Conservation (phyloP, 441 rosid species). For the Geranium incanum region DNA sequence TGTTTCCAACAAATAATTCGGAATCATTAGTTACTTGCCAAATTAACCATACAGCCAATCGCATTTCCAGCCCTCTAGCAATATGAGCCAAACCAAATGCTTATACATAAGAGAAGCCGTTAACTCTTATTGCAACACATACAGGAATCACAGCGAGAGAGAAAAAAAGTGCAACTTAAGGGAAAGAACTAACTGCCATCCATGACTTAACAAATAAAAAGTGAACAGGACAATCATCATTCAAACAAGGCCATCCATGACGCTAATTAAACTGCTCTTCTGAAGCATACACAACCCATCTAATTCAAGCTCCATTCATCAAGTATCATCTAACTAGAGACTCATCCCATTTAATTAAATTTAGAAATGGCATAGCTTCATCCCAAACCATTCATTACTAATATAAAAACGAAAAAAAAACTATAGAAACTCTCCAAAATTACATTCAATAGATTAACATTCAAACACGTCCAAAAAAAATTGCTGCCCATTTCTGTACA, state of each 20-base stretch:
- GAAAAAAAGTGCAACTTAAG: constrained; percentile 12
- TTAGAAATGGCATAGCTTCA: constrained; percentile 15
- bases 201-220: constrained; percentile 14
- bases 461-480: constrained; percentile 29
- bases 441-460: constrained; percentile 37
- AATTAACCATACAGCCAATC: neutral
- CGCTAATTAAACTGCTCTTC: constrained; percentile 10
- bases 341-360: constrained; percentile 27
- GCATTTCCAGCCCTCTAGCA: constrained; percentile 2
- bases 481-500: constrained; percentile 43
- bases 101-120: constrained; percentile 5
- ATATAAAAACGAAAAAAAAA: constrained; percentile 23
- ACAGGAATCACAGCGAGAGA: constrained; percentile 3
- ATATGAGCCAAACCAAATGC: constrained; percentile 2
- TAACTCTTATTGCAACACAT: constrained; percentile 12
- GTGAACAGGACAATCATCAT: constrained; percentile 17
- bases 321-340: constrained; percentile 30
- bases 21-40: constrained; percentile 1
- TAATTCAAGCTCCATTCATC: constrained; percentile 25
- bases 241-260: constrained; percentile 18
- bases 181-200: constrained; percentile 20
- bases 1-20: neutral
- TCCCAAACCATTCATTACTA: constrained; percentile 32
- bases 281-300: constrained; percentile 10
- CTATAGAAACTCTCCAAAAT: constrained; percentile 29